Evolutionary conservation across 345 rosid species (phyloP).

Genomic region (Lumnitzera littorea): DNA sequence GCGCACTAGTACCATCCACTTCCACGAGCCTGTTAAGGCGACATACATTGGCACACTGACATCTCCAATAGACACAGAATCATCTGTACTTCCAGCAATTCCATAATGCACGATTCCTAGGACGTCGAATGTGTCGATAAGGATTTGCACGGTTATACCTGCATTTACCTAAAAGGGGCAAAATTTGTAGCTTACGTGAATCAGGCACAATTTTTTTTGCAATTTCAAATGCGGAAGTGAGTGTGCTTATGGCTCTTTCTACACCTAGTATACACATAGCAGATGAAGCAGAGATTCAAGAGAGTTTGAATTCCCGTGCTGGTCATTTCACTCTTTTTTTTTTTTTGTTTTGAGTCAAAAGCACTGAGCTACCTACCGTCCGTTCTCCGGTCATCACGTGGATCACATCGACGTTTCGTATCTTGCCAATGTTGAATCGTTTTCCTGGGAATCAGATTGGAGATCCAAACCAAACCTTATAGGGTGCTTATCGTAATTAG

Average conservation of each 20-base stretch:
- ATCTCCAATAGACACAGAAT: slow-evolving; percentile 22
- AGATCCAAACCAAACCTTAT: too few relatives aligned
- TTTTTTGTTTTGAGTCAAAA: too few relatives aligned
- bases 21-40: slow-evolving; percentile 27
- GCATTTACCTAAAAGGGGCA: slow-evolving; percentile 16
- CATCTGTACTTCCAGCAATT: slow-evolving; percentile 22
- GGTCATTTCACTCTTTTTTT: too few relatives aligned
- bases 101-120: slow-evolving; percentile 32
- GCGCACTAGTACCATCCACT: slow-evolving; percentile 21
- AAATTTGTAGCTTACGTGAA: too few relatives aligned
- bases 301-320: too few relatives aligned
- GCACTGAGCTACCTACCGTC: slow-evolving; percentile 12
- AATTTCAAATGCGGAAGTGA: too few relatives aligned
- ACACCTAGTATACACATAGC: too few relatives aligned
- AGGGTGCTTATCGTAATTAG: too few relatives aligned
- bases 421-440: slow-evolving; percentile 27
- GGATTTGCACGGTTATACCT: slow-evolving; percentile 24
- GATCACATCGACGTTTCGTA: slow-evolving; percentile 14
- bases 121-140: slow-evolving; percentile 16
- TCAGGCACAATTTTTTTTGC: too few relatives aligned
- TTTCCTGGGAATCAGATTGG: slow-evolving; percentile 15
- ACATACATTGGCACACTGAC: slow-evolving; percentile 22
- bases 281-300: neutral
- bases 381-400: slow-evolving; percentile 30
- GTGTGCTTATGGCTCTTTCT: too few relatives aligned